These are phyloP conservation scores for Microdochium nivale DNA, from an alignment of 2,329 filamentous ascomycete genomes.

Conservation along the genomic window DNA sequence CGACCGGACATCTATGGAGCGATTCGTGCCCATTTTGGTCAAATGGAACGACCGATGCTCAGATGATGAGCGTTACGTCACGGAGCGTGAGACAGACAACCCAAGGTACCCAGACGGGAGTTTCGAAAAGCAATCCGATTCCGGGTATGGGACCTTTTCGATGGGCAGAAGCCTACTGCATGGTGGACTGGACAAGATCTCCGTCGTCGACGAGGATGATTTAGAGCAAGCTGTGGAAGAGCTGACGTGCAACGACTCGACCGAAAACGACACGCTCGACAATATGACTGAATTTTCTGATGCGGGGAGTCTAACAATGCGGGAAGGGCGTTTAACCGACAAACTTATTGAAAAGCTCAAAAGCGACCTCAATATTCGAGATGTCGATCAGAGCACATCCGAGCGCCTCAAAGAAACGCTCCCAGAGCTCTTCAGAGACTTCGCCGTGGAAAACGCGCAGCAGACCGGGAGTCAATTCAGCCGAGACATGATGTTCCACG, in stretches of 20 bases:
- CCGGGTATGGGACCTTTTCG: background rate
- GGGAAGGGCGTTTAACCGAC: background rate
- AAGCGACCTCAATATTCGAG: background rate
- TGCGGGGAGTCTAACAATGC: background rate
- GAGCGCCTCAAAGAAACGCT: background rate
- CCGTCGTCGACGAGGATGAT: background rate
- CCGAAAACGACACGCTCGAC: background rate
- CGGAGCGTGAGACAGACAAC: background rate
- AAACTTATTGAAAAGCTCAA: background rate
- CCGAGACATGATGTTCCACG: background rate
- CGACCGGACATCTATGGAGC: background rate
- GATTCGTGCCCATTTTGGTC: background rate
- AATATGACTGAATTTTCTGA: background rate
- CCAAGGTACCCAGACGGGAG: too few relatives aligned
- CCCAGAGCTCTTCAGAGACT: background rate
- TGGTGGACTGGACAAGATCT: background rate
- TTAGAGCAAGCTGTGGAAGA: background rate
- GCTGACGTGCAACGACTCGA: background rate
- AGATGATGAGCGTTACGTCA: background rate
- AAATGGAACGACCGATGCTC: background rate
- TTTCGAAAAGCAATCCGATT: background rate
- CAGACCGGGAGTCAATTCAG: background rate
- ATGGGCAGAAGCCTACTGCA: background rate
- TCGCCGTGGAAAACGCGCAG: background rate
- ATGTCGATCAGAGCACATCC: background rate